Percentiles rank a stretch among this genome's conserved stretches.
Evolutionary conservation across 306 rosid species (phyloP).

Genomic region (Rubus parviflorus): DNA sequence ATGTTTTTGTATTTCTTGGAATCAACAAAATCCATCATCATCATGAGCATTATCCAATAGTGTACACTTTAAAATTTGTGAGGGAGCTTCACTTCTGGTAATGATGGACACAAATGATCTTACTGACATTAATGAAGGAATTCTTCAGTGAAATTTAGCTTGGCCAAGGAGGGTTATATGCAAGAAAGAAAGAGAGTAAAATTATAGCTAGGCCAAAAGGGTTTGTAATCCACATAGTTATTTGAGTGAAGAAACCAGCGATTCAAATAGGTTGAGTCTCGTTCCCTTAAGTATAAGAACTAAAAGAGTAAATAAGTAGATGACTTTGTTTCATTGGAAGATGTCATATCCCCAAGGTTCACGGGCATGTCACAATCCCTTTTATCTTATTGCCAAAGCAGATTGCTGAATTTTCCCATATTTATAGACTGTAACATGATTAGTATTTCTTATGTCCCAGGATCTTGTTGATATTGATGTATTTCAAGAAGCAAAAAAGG

Average conservation of each 20-base stretch:
- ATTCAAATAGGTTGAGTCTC: background rate
- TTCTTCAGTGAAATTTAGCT: background rate
- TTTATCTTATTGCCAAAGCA: background rate
- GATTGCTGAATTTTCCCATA: background rate
- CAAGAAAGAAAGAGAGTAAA: background rate
- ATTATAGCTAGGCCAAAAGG: background rate
- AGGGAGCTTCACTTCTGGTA: background rate
- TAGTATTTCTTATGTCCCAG: slow-evolving; percentile 35
- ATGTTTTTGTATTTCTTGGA: background rate
- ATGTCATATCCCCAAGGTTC: background rate
- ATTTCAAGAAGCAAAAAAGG: slow-evolving; percentile 87
- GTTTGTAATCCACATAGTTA: background rate
- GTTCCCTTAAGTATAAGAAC: background rate
- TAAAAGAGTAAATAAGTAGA: background rate
- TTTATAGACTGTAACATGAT: background rate
- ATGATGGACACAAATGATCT: background rate
- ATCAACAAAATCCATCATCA: too few relatives aligned
- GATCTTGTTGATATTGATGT: slow-evolving; percentile 91
- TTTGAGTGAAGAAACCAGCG: background rate
- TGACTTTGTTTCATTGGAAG: background rate
- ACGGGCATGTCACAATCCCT: background rate
- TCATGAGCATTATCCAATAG: too few relatives aligned
- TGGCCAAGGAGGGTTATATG: background rate
- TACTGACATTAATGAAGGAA: background rate
- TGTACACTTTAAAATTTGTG: background rate